Conservation (phyloP, 768 basidiomycete genomes). For the Boletus sp. region DNA sequence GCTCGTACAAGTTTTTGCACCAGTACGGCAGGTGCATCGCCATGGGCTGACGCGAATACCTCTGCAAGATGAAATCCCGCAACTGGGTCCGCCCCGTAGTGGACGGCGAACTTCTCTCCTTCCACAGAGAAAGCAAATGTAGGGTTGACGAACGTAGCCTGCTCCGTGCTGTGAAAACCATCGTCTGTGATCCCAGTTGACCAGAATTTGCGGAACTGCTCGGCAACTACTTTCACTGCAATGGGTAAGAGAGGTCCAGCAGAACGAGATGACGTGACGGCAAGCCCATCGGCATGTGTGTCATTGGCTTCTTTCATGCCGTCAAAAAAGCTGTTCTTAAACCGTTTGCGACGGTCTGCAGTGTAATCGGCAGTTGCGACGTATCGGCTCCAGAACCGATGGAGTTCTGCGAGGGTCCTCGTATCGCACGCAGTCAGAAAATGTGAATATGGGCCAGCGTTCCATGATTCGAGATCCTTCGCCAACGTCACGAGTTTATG, state of each 20-base stretch:
- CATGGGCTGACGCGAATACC: constrained; percentile 10
- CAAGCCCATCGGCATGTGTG: not conserved
- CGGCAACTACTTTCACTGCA: constrained; percentile 1
- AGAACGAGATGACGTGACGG: constrained; percentile 22
- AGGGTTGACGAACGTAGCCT: constrained; percentile 25
- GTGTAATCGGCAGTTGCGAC: constrained; percentile 11
- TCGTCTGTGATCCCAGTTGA: constrained; percentile 26
- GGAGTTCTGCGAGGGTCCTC: constrained; percentile 24
- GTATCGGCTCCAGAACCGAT: constrained; percentile 23
- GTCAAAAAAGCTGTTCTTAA: constrained; percentile 17
- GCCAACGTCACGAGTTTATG: constrained; percentile 20
- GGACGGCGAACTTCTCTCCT: constrained; percentile 24
- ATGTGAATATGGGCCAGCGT: constrained; percentile 25
- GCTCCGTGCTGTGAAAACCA: constrained; percentile 12
- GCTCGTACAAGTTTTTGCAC: constrained; percentile 18
- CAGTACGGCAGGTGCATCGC: constrained; percentile 7
- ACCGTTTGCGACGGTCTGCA: constrained; percentile 6
- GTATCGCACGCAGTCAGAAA: constrained; percentile 25
- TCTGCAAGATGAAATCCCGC: constrained; percentile 35
- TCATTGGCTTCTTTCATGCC: constrained; percentile 20
- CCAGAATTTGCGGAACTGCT: constrained; percentile 30
- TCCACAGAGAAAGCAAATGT: constrained; percentile 30
- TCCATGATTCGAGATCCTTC: constrained; percentile 22
- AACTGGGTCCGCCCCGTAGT: constrained; percentile 31
- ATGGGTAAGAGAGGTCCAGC: constrained; percentile 26